These are phyloP conservation scores for Trichophyton mentagrophytes DNA, from an alignment of 2,329 filamentous ascomycete genomes.

Conservation along the genomic window DNA sequence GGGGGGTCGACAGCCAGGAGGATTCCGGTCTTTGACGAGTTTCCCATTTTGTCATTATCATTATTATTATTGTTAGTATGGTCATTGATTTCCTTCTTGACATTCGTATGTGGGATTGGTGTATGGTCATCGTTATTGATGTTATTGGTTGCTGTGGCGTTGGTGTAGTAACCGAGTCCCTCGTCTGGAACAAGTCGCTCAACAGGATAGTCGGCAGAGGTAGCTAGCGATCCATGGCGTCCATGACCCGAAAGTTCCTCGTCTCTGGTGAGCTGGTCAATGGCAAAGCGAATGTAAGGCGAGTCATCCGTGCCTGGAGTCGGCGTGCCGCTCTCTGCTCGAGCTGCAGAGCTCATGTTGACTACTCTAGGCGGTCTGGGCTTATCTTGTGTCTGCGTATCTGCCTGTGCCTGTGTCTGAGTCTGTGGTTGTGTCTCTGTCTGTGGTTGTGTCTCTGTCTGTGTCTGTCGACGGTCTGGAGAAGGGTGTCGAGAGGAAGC, in stretches of 20 bases:
- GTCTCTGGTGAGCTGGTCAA: slow-evolving; percentile 71
- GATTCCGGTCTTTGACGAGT: slow-evolving; percentile 25
- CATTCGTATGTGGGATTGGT: too few relatives aligned
- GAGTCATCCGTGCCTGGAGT: slow-evolving; percentile 74
- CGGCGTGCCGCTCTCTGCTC: slow-evolving; percentile 29
- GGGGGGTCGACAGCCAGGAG: slow-evolving; percentile 39
- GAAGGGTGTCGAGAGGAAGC: slow-evolving; percentile 27
- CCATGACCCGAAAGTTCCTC: slow-evolving; percentile 48
- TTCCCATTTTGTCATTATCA: background rate
- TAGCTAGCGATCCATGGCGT: slow-evolving; percentile 36
- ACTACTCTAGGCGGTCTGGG: background rate
- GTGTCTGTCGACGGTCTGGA: slow-evolving; percentile 10
- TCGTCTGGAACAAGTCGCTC: slow-evolving; percentile 39
- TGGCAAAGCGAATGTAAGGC: slow-evolving; percentile 78
- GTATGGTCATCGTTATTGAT: background rate
- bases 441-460: slow-evolving; percentile 16
- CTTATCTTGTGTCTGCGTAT: background rate
- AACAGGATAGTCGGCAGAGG: slow-evolving; percentile 32
- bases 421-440: too few relatives aligned
- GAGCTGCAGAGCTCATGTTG: slow-evolving; percentile 11
- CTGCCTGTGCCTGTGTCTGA: background rate
- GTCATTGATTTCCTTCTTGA: background rate
- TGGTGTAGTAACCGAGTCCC: slow-evolving; percentile 32
- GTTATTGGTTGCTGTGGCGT: background rate
- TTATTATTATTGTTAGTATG: background rate